Evolutionary conservation across 805 yeast species (phyloP).

Genomic region (Saccharomycopsis oosterbeekiorum): DNA sequence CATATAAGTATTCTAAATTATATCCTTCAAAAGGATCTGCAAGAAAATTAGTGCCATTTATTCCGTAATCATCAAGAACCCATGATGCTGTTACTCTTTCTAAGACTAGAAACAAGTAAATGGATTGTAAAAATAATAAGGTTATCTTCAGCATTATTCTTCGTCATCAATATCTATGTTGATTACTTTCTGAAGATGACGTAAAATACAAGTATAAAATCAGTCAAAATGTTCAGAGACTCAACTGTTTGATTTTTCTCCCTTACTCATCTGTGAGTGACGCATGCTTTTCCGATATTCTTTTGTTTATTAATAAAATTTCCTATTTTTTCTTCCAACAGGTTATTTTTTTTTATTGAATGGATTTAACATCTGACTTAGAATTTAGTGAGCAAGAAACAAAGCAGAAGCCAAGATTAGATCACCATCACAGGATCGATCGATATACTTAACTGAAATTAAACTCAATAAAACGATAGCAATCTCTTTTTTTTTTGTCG

Average conservation of each 20-base stretch:
- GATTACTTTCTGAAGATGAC: background rate
- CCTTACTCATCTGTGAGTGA: background rate
- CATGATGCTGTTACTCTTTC: background rate
- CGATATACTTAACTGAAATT: background rate
- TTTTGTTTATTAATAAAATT: too few species aligned
- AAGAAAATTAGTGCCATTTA: background rate
- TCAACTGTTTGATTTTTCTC: background rate
- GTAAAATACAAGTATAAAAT: background rate
- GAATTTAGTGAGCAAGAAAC: background rate
- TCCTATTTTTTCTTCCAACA: background rate
- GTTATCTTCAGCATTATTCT: background rate
- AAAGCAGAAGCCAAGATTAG: background rate
- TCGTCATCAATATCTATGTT: too few species aligned
- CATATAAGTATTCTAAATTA: slow-evolving; percentile 5
- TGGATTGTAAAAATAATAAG: background rate
- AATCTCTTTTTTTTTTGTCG: background rate
- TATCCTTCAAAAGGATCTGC: slow-evolving; percentile 10
- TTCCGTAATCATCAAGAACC: background rate
- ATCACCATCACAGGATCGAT: too few species aligned
- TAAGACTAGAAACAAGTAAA: background rate
- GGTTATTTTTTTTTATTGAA: background rate
- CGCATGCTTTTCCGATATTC: background rate
- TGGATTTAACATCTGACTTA: background rate
- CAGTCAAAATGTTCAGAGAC: background rate
- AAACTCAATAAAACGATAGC: background rate